Evolutionary conservation across 345 rosid genomes (phyloP), one percentile per base, ranked within the genome.

Genomic region (Toxicodendron radicans): DNA sequence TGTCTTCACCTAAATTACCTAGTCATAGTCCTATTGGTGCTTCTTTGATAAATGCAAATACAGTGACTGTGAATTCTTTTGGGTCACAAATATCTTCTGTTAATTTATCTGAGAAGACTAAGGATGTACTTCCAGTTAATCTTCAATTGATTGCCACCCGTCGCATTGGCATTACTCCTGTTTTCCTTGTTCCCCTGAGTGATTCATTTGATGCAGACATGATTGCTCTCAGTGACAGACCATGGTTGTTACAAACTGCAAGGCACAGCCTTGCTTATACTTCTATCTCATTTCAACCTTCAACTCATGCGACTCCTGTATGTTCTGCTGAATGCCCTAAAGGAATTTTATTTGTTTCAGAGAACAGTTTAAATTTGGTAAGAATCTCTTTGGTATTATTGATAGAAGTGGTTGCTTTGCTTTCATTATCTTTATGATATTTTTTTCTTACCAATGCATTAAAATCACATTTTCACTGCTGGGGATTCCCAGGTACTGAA

Each of bases 271-370:
- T 95, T 70, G 85, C 97, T 58, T 91, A 88, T 82, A 83, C 92
- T 58, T 95, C 99, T 72, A 88, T 95, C 65, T 89, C 99, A 52
- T 95, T 95, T 81, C 98, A 91, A 83, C 87, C 97, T 68, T 90
- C 98, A 69, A 90, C 99, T 58, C 98, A 93, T 90, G 97, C 93
- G 68, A 95, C 98, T 68, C 95, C 97, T 79, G 93, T 95, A 56
- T 90, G 96, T 76, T 88, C 93, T 10, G 83, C 77, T 82, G 99
- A 95, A 79, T 95, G 98, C 84, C 98, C 97, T 51, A 88, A 83
- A 71, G 99, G 99, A 64, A 82, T 93, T 82, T 82, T 95, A 69
- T 95, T 91, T 88, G 99, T 95, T 75, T 83, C 99, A 33, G 99
- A 91, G 66, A 95, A 91, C 86, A 79, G 97, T 84, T 85, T 95